These are phyloP conservation scores for Hypoxylon rubiginosum DNA, from an alignment of 2,329 filamentous ascomycete genomes.

Conservation along the genomic window DNA sequence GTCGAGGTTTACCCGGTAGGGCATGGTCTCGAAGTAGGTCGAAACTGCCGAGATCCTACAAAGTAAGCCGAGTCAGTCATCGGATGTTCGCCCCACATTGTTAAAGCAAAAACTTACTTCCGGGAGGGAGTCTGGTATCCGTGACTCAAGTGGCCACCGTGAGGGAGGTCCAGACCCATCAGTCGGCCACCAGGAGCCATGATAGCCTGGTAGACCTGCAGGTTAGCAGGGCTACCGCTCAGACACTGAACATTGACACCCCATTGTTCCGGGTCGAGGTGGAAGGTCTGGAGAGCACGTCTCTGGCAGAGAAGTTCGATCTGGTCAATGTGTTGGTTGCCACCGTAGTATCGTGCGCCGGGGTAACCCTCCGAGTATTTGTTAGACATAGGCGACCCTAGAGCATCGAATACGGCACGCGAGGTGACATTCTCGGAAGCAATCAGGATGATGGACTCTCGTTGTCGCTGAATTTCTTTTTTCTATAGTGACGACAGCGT, in stretches of 20 bases:
- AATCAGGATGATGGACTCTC: slow-evolving; percentile 98
- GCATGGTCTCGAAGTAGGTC: slow-evolving; percentile 99
- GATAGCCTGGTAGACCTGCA: slow-evolving; percentile 98
- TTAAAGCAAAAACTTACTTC: slow-evolving; percentile 69
- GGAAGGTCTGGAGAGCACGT: slow-evolving; percentile 92
- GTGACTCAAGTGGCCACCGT: slow-evolving; percentile 95
- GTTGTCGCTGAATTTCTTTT: slow-evolving; percentile 95
- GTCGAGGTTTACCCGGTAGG: slow-evolving; percentile 89
- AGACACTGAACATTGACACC: slow-evolving; percentile 98
- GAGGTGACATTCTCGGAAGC: slow-evolving; percentile 99
- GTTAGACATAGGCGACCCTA: slow-evolving; percentile 96
- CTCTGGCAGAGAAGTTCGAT: slow-evolving; percentile 96
- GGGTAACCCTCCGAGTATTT: slow-evolving; percentile 99
- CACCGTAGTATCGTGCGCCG: slow-evolving; percentile 98
- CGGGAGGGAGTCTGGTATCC: slow-evolving; percentile 96
- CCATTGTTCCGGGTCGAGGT: slow-evolving; percentile 89
- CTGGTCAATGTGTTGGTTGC: slow-evolving; percentile 98
- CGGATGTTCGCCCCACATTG: slow-evolving; percentile 52
- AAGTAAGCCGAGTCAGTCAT: slow-evolving; percentile 54
- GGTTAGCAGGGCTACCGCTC: slow-evolving; percentile 93
- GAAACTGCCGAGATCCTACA: slow-evolving; percentile 89
- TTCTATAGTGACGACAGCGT: slow-evolving; percentile 65
- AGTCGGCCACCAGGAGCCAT: slow-evolving; percentile 95
- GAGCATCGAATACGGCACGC: slow-evolving; percentile 95
- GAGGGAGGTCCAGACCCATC: slow-evolving; percentile 96